Evolutionary conservation across 164 flowering plant species (phyloP).

Genomic region (Brasenia schreberi): DNA sequence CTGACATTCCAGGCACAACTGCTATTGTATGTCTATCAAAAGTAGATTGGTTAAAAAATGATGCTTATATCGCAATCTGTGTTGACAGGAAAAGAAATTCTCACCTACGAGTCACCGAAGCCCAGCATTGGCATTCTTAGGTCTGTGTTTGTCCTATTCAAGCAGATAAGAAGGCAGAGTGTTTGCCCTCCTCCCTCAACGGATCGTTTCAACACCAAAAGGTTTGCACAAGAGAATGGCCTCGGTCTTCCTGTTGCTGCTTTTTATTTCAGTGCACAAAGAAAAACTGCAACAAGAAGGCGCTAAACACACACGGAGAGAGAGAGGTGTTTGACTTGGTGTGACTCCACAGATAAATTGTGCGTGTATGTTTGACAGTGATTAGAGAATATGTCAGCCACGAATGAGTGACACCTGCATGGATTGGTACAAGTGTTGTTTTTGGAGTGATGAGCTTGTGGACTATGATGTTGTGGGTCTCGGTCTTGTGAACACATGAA

Average conservation of each 20-base stretch:
- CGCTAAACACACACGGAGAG: conserved; percentile 19
- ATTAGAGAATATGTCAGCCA: background rate
- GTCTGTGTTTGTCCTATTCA: conserved; percentile 66
- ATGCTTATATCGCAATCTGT: no score
- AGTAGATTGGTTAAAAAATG: no score
- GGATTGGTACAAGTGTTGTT: background rate
- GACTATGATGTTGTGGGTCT: background rate
- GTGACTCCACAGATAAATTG: background rate
- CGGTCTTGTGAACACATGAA: background rate
- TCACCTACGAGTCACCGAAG: conserved; percentile 66
- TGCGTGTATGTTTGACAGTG: no score
- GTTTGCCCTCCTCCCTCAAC: conserved; percentile 36
- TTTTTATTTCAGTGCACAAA: conserved; percentile 75
- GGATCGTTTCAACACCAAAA: conserved; percentile 52
- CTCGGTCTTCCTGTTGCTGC: conserved; percentile 83
- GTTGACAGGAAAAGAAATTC: conserved; percentile 46
- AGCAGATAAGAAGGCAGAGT: conserved; percentile 46
- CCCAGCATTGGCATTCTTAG: conserved; percentile 93
- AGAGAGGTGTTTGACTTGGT: background rate
- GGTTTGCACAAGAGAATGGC: conserved; percentile 50
- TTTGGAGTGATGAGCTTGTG: background rate
- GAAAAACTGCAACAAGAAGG: conserved; percentile 84
- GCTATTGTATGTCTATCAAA: conserved; percentile 1
- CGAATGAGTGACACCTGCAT: background rate
- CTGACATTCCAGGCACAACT: conserved; percentile 92